Conservation (phyloP, 1,284 basidiomycete genomes). For the Caloboletus inedulis region DNA sequence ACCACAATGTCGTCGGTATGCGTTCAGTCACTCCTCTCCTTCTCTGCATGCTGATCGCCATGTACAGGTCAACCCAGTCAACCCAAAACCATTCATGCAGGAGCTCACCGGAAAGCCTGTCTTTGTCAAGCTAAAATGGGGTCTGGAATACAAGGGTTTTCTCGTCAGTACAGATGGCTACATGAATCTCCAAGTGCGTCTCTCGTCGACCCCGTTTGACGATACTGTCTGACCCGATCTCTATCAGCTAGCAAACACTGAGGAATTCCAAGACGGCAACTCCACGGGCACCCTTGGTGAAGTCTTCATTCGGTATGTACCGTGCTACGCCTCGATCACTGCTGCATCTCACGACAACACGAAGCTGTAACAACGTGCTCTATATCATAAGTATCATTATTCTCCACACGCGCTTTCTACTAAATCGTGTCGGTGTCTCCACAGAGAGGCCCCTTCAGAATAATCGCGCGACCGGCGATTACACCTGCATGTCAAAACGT, state of each 20-base stretch:
- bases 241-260: constrained; percentile 80
- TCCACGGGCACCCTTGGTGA: constrained; percentile 96
- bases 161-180: constrained; percentile 98
- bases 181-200: constrained; percentile 94
- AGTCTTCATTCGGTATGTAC: constrained; percentile 89
- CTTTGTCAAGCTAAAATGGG: constrained; percentile 96
- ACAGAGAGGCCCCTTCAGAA: constrained; percentile 69
- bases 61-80: constrained; percentile 83
- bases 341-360: constrained; percentile 7
- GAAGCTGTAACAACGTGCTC: constrained; percentile 85
- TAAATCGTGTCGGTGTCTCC: constrained; percentile 31
- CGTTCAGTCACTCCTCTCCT: constrained; percentile 41
- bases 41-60: constrained; percentile 12
- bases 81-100: constrained; percentile 98
- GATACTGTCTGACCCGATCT: not conserved
- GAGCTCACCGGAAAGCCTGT: constrained; percentile 98
- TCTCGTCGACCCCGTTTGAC: not conserved
- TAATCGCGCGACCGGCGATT: constrained; percentile 19
- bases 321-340: not conserved
- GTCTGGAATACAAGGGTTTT: constrained; percentile 98
- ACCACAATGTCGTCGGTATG: constrained; percentile 47
- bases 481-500: constrained; percentile 1
- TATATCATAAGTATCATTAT: constrained; percentile 76
- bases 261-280: constrained; percentile 96
- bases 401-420: constrained; percentile 11